A percentile compares a stretch with the other conserved stretches of the same genome.
Evolutionary conservation across 2,329 filamentous ascomycete species (phyloP).

Genomic region (Trichoderma hamatum): DNA sequence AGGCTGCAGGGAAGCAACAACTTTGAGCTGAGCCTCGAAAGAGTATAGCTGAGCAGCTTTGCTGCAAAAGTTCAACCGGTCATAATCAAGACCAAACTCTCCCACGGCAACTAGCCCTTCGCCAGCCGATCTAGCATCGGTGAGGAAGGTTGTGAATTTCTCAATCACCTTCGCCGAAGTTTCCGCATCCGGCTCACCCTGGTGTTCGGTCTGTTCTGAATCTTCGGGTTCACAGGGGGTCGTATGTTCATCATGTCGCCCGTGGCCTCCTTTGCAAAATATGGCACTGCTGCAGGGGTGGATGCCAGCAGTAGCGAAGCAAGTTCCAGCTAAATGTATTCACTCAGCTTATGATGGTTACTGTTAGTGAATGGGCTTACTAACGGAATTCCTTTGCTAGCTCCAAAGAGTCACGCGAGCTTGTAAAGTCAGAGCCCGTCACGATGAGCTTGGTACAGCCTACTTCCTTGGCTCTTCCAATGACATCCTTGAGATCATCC

Average conservation of each 20-base stretch:
- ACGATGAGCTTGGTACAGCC: conserved; percentile 91
- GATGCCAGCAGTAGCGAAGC: conserved; percentile 90
- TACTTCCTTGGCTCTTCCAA: conserved; percentile 74
- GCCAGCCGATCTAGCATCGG: conserved; percentile 55
- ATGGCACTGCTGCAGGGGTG: conserved; percentile 86
- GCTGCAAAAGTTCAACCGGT: conserved; percentile 80
- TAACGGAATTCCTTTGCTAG: conserved; percentile 75
- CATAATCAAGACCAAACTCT: conserved; percentile 96
- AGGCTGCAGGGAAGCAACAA: conserved; percentile 69
- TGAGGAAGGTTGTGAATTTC: conserved; percentile 66
- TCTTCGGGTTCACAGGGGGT: conserved; percentile 59
- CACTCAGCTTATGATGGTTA: conserved; percentile 20
- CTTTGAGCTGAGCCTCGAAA: conserved; percentile 79
- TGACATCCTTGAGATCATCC: conserved; percentile 73
- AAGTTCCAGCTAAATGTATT: conserved; percentile 64
- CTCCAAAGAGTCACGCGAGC: conserved; percentile 73
- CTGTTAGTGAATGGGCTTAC: conserved; percentile 37
- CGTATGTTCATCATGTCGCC: conserved; percentile 43
- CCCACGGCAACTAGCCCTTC: conserved; percentile 73
- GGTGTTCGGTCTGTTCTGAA: conserved; percentile 51
- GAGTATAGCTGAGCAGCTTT: conserved; percentile 80
- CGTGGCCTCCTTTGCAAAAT: conserved; percentile 60
- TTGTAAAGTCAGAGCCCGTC: conserved; percentile 83
- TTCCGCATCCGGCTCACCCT: conserved; percentile 48
- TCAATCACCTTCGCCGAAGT: conserved; percentile 56